Percentiles rank a stretch among this genome's conserved stretches.
phyloP scores from a whole-genome alignment of 768 basidiomycete species.

The Pisolithus microcarpus region DNA sequence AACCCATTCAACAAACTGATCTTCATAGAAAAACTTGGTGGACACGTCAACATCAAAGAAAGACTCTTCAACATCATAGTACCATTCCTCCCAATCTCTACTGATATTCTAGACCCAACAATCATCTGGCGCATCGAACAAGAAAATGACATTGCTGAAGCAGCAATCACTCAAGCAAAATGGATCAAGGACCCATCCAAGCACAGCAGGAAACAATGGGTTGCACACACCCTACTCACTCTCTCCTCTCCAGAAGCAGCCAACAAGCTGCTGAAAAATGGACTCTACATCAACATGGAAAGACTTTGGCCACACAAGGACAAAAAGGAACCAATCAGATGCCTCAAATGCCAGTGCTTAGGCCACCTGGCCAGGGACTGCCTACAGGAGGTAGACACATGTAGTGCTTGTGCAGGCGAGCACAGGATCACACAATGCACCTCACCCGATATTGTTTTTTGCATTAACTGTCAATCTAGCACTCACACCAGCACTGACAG shows the following conservation, averaged over 20 bases:
- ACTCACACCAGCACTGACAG: no score
- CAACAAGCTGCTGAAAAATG: no score
- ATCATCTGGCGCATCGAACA: conserved; percentile 8
- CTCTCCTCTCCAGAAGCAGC: no score
- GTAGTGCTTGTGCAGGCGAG: background rate
- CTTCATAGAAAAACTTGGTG: conserved; percentile 2
- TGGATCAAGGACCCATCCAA: conserved; percentile 23
- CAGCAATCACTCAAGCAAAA: conserved; percentile 7
- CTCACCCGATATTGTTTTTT: no score
- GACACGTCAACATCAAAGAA: background rate
- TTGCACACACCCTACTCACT: conserved; percentile 13
- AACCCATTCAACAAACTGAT: background rate
- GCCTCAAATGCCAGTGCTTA: no score
- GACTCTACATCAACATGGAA: no score
- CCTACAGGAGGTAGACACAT: background rate
- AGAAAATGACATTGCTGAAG: conserved; percentile 3
- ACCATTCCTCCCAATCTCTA: conserved; percentile 16
- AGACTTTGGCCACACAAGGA: no score
- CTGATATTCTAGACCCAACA: conserved; percentile 2
- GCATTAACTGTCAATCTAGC: no score
- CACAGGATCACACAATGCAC: background rate
- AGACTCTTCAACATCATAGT: conserved; percentile 7
- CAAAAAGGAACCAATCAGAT: no score
- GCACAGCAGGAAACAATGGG: conserved; percentile 10
- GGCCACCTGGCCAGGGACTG: conserved; percentile 4